Evolutionary conservation across 805 yeast species (phyloP).

Genomic region (Kodamaea lidongshanica): DNA sequence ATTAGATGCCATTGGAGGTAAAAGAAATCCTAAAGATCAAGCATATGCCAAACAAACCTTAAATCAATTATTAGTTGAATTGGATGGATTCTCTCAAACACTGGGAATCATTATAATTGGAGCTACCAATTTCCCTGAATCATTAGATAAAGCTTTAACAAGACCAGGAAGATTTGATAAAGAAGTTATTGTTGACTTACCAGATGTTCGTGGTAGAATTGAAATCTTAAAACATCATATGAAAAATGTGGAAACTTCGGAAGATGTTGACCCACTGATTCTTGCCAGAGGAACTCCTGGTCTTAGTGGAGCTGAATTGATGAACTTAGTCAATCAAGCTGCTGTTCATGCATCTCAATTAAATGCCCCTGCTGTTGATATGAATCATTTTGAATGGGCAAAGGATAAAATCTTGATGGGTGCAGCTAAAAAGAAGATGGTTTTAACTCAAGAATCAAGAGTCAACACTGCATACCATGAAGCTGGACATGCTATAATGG

Average conservation of each 20-base stretch:
- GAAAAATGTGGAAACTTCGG: slow-evolving; percentile 80
- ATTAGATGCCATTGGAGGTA: slow-evolving; percentile 97
- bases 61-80: slow-evolving; percentile 89
- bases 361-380: slow-evolving; percentile 83
- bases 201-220: slow-evolving; percentile 95
- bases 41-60: slow-evolving; percentile 97
- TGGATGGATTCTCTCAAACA: slow-evolving; percentile 91
- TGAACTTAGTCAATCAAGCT: slow-evolving; percentile 95
- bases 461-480: slow-evolving; percentile 96
- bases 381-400: slow-evolving; percentile 97
- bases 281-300: slow-evolving; percentile 98
- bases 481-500: slow-evolving; percentile 99
- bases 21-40: slow-evolving; percentile 94
- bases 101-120: slow-evolving; percentile 94
- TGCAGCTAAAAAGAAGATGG: slow-evolving; percentile 97
- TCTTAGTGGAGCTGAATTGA: slow-evolving; percentile 94
- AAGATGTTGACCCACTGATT: slow-evolving; percentile 79
- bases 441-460: slow-evolving; percentile 90
- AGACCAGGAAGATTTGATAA: slow-evolving; percentile 98
- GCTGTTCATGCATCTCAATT: slow-evolving; percentile 95
- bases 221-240: slow-evolving; percentile 89
- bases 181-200: slow-evolving; percentile 88
- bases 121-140: slow-evolving; percentile 97
- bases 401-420: slow-evolving; percentile 97
- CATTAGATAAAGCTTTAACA: slow-evolving; percentile 92